Evolutionary conservation across 169 alveolate genomes (phyloP).

Genomic region (Plasmodium cynomolgi): DNA sequence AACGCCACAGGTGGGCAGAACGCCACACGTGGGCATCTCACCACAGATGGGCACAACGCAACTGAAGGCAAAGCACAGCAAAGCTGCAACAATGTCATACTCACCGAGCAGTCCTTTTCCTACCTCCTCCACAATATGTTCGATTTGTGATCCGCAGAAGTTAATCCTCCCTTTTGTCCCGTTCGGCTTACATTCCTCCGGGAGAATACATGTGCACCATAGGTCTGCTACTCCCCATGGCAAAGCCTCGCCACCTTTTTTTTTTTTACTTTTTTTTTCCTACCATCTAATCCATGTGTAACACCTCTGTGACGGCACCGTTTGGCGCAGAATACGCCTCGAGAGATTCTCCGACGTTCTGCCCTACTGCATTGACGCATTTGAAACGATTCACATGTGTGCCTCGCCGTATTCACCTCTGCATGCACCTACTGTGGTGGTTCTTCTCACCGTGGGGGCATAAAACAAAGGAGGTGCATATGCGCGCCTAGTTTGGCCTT

Average conservation of each 20-base stretch:
- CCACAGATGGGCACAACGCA: background rate
- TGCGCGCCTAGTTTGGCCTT: background rate
- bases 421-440: background rate
- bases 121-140: conserved; percentile 43
- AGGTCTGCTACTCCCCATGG: background rate
- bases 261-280: background rate
- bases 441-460: background rate
- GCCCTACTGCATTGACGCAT: background rate
- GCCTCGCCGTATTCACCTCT: background rate
- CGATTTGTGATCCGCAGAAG: conserved; percentile 1
- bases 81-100: conserved; percentile 9
- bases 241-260: background rate
- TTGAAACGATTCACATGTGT: background rate
- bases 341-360: background rate
- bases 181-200: background rate
- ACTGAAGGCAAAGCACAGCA: background rate
- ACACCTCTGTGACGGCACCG: background rate
- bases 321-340: background rate
- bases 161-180: background rate
- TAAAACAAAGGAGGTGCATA: background rate
- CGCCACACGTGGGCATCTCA: background rate
- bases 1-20: background rate
- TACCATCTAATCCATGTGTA: background rate
- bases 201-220: background rate
- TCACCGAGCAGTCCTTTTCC: conserved; percentile 24